Conservation (phyloP, 805 yeast genomes). For the Osmozyma mogii region DNA sequence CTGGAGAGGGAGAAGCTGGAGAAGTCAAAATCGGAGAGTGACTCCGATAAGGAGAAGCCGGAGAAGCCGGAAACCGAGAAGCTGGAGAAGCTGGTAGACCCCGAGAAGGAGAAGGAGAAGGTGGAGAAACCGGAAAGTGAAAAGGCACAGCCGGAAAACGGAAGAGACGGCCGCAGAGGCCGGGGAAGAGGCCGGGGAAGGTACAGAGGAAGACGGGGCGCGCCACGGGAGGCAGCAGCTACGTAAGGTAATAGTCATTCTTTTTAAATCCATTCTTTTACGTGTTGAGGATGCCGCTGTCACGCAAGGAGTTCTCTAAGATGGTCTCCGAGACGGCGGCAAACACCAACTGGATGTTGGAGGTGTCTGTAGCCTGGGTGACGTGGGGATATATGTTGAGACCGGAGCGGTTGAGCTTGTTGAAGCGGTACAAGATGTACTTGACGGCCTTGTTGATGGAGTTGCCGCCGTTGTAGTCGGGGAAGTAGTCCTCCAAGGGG, state of each 20-base stretch:
- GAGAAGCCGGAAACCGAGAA: conserved; percentile 6
- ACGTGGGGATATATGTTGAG: conserved; percentile 82
- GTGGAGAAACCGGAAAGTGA: not conserved
- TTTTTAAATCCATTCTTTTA: no score
- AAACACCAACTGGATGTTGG: conserved; percentile 77
- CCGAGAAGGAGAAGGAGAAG: conserved; percentile 6
- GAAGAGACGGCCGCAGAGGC: conserved; percentile 7
- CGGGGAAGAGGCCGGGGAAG: conserved; percentile 11
- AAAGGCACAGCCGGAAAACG: conserved; percentile 8
- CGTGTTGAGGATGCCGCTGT: conserved; percentile 57
- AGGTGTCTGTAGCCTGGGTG: conserved; percentile 91
- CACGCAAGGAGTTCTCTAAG: conserved; percentile 66
- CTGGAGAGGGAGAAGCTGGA: not conserved
- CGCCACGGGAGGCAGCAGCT: no score
- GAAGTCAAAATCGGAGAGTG: not conserved
- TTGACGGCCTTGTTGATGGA: conserved; percentile 88
- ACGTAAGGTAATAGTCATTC: no score
- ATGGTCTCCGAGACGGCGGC: conserved; percentile 79
- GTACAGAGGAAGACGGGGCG: conserved; percentile 2
- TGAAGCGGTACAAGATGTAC: conserved; percentile 84
- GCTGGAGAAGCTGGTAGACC: conserved; percentile 7
- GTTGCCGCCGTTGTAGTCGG: conserved; percentile 86
- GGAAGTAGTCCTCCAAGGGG: conserved; percentile 76
- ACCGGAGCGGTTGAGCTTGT: conserved; percentile 75
- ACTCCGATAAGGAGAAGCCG: not conserved